Base-by-base conservation (phyloP, 2,329 filamentous ascomycete species). In the Lojkania enalia region DNA sequence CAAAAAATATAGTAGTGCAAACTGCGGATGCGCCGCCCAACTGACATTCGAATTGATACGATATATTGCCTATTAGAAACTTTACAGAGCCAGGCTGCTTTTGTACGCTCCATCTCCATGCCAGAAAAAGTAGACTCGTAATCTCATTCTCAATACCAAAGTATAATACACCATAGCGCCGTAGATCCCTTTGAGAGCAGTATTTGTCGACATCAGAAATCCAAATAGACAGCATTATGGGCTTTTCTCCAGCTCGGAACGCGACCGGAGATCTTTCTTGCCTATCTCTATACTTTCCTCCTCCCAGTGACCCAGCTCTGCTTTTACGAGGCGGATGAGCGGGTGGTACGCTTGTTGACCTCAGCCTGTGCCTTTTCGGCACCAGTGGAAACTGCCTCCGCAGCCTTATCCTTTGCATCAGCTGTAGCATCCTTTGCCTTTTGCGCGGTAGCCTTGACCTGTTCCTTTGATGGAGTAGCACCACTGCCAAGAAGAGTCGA, bases 341-440 rank as follows among this genome's bases (percentile, higher is more conserved):
- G 66, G 18, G 79, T 82, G 44, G 71, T 76, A 57, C 82, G 75
- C 79, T 85, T 85, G 71, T 81, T 83, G 41, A 78, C 75, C 64
- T 82, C 81, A 41, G 77, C 73, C 83, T 95, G 89, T 57, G 82
- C 86, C 78, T 94, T 90, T 60, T 85, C 86, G 35, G 88, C 75
- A 39, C 80, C 79, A 45, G 77, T 79, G 50, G 77, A 75, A 48
- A 79, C 76, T 42, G 79, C 79, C 61, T 81, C 85, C 61, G 84
- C 84, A 39, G 82, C 84, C 78, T 92, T 86, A 60, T 81, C 83
- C 81, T 89, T 84, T 49, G 74, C 74, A 58, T 79, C 74, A 39
- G 71, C 68, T 13, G 84, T 87, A 40, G 82, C 79, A 73, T 87
- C 84, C 84, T 95, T 90, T 64, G 80, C 83, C 68, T 86, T 82